Evolutionary conservation across 2,329 filamentous ascomycete species (phyloP).

Genomic region (Botrytis fabae): DNA sequence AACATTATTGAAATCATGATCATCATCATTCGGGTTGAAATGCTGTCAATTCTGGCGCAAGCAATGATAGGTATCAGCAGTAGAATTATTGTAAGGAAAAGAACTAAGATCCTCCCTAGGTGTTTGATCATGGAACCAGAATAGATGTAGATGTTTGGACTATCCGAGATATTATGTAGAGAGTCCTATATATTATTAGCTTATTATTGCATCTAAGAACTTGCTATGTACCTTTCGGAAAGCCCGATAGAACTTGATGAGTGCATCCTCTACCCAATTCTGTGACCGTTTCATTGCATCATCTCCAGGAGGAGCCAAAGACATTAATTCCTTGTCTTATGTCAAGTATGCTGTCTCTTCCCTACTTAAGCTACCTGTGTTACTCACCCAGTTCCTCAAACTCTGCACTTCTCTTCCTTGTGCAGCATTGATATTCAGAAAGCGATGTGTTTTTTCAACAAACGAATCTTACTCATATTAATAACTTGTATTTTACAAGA

Average conservation of each 20-base stretch:
- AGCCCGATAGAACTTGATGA: slow-evolving; percentile 8
- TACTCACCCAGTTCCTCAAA: slow-evolving; percentile 25
- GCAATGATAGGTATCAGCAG: background rate
- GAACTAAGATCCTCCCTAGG: background rate
- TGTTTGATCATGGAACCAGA: background rate
- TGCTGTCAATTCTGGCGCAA: background rate
- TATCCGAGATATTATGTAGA: slow-evolving; percentile 9
- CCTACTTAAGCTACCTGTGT: slow-evolving; percentile 19
- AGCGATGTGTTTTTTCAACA: slow-evolving; percentile 4
- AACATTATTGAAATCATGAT: slow-evolving; percentile 15
- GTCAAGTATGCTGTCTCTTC: slow-evolving; percentile 23
- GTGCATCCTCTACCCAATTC: slow-evolving; percentile 13
- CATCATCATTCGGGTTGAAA: slow-evolving; percentile 4
- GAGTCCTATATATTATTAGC: slow-evolving; percentile 1
- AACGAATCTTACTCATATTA: slow-evolving; percentile 9
- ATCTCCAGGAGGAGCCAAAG: slow-evolving; percentile 7
- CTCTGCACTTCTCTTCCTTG: slow-evolving; percentile 23
- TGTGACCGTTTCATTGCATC: background rate
- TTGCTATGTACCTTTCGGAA: slow-evolving; percentile 14
- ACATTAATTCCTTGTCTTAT: slow-evolving; percentile 14
- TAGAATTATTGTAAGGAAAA: background rate
- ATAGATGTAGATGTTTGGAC: slow-evolving; percentile 15
- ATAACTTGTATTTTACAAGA: background rate
- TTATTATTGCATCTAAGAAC: background rate
- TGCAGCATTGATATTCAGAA: slow-evolving; percentile 9